A percentile compares a stretch with the other conserved stretches of the same genome.
These are phyloP conservation scores for Desmodesmus armatus DNA, from an alignment of 139 green algal genomes.

Conservation along the genomic window DNA sequence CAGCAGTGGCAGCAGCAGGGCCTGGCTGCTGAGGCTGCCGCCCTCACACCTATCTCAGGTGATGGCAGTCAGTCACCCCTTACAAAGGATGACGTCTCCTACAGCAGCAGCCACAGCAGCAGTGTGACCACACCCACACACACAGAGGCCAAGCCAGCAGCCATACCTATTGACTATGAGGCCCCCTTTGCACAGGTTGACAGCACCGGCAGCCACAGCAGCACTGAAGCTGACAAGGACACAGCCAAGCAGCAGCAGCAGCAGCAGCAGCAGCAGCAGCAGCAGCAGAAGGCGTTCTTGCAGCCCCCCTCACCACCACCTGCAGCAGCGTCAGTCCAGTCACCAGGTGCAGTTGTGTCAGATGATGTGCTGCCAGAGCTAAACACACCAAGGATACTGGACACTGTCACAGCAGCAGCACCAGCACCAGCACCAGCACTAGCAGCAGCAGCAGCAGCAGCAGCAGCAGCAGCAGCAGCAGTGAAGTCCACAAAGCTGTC, in stretches of 20 bases:
- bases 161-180: too few relatives aligned
- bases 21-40: background rate
- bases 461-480: background rate
- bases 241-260: background rate
- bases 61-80: too few relatives aligned
- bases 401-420: background rate
- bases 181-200: too few relatives aligned
- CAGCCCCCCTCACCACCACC: background rate
- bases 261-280: conserved; percentile 4
- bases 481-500: background rate
- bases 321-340: background rate
- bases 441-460: too few relatives aligned
- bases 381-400: background rate
- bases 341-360: background rate
- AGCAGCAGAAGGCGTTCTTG: conserved; percentile 11
- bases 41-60: background rate
- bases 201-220: background rate
- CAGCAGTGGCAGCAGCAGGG: background rate
- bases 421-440: too few relatives aligned
- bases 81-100: too few relatives aligned
- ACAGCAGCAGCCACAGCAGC: too few relatives aligned
- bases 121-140: too few relatives aligned
- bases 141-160: too few relatives aligned
- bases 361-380: background rate
- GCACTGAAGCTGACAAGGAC: background rate